A percentile compares a stretch with the other conserved stretches of the same genome.
Evolutionary conservation across 805 yeast species (phyloP).

Genomic region (Nakazawaea ernobii): DNA sequence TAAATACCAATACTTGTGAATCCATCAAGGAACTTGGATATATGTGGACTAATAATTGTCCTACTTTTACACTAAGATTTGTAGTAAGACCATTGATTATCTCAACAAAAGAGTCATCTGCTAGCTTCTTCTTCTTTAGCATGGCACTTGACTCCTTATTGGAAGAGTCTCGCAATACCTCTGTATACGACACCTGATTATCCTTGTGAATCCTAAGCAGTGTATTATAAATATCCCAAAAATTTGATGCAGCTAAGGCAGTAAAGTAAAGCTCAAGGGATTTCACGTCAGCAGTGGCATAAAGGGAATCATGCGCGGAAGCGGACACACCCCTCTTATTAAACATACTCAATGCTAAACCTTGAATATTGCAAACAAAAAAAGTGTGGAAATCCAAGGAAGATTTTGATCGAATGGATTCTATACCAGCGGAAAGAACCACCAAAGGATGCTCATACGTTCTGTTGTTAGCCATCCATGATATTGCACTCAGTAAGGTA

Average conservation of each 20-base stretch:
- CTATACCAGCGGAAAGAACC: slow-evolving; percentile 51
- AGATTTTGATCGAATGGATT: slow-evolving; percentile 48
- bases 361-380: slow-evolving; percentile 50
- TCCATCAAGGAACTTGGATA: slow-evolving; percentile 84
- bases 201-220: slow-evolving; percentile 69
- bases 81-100: slow-evolving; percentile 50
- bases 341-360: slow-evolving; percentile 48
- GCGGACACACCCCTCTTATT: slow-evolving; percentile 55
- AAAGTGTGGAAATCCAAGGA: slow-evolving; percentile 86
- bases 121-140: slow-evolving; percentile 13
- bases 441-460: slow-evolving; percentile 60
- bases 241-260: slow-evolving; percentile 78
- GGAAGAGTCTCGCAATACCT: slow-evolving; percentile 61
- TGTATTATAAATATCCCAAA: slow-evolving; percentile 71
- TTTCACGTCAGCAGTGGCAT: slow-evolving; percentile 42
- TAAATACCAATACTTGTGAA: slow-evolving; percentile 62
- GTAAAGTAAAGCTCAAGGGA: slow-evolving; percentile 63
- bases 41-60: slow-evolving; percentile 52
- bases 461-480: slow-evolving; percentile 54
- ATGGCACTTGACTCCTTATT: slow-evolving; percentile 12
- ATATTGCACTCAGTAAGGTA: slow-evolving; percentile 56
- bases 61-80: slow-evolving; percentile 56
- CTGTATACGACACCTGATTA: slow-evolving; percentile 64
- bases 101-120: slow-evolving; percentile 17
- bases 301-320: slow-evolving; percentile 53